phyloP scores from a whole-genome alignment of 192 early-diverging fungal genomes.

The Coemansia sp. region DNA sequence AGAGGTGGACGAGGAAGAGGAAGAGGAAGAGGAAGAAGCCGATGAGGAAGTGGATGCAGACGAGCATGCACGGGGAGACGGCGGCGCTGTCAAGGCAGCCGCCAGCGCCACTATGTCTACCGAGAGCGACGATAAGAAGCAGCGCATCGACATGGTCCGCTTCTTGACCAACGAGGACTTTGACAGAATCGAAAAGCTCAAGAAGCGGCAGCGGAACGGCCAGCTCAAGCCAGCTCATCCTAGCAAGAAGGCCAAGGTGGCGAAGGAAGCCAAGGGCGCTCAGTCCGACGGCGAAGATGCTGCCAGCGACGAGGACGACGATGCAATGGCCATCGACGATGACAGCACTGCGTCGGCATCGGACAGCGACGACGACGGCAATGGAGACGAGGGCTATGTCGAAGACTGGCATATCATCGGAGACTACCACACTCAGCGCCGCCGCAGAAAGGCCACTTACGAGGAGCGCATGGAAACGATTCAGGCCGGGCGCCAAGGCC shows the following conservation, averaged over 20 bases:
- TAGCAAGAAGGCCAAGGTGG: conserved; percentile 13
- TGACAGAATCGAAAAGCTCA: conserved; percentile 74
- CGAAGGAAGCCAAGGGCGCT: not conserved
- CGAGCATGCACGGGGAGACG: conserved; percentile 9
- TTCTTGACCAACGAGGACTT: conserved; percentile 69
- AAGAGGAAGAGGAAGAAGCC: no score
- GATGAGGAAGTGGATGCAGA: conserved; percentile 41
- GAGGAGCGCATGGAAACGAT: conserved; percentile 87
- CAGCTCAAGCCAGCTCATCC: conserved; percentile 6
- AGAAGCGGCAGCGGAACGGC: conserved; percentile 49
- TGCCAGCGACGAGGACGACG: conserved; percentile 10
- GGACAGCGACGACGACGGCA: conserved; percentile 16
- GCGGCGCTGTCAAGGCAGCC: not conserved
- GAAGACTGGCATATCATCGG: conserved; percentile 50
- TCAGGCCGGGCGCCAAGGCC: conserved; percentile 83
- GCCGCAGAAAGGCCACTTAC: conserved; percentile 77
- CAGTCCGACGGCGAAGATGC: not conserved
- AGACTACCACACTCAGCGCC: conserved; percentile 50
- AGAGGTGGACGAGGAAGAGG: no score
- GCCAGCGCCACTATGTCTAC: not conserved
- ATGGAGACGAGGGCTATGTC: conserved; percentile 35
- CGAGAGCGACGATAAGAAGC: conserved; percentile 24
- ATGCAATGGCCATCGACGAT: not conserved
- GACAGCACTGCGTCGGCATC: not conserved
- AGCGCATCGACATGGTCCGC: conserved; percentile 84